A percentile compares a stretch with the other conserved stretches of the same genome.
These are phyloP conservation scores for Fusarium acutatum DNA, from an alignment of 2,329 filamentous ascomycete genomes.

Conservation along the genomic window DNA sequence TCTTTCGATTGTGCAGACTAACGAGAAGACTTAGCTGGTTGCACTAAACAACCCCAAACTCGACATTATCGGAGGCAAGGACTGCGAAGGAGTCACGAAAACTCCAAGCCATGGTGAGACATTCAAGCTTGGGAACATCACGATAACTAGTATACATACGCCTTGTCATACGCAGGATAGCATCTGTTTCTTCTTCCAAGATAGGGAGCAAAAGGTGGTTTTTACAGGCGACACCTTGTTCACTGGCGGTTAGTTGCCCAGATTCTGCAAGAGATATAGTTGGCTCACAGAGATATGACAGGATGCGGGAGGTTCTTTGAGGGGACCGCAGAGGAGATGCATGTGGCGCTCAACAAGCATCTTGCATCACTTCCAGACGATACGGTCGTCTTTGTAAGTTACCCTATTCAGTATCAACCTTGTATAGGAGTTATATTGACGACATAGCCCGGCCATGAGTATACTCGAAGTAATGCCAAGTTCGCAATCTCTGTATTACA, in stretches of 20 bases:
- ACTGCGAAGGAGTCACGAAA: neutral
- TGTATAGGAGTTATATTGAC: neutral
- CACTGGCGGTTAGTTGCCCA: neutral
- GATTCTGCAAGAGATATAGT: fast-evolving
- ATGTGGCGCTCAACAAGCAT: neutral
- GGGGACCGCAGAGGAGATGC: neutral
- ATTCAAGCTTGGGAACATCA: neutral
- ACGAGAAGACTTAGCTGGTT: neutral
- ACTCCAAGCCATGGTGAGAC: neutral
- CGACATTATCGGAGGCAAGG: neutral
- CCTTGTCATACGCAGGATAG: neutral
- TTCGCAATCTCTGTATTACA: neutral
- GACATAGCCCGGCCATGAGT: neutral
- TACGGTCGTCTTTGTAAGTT: neutral
- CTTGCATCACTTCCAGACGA: neutral
- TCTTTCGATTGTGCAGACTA: neutral
- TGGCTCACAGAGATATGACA: neutral
- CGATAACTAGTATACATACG: neutral
- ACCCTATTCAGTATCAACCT: fast-evolving
- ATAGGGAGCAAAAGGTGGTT: neutral
- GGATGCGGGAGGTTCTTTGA: neutral
- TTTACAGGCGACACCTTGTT: neutral
- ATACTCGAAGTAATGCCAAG: neutral
- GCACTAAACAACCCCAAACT: neutral
- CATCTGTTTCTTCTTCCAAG: neutral